A percentile compares a stretch with the other conserved stretches of the same genome.
Conservation (phyloP, 345 rosid species). For the Dimocarpus longan region DNA sequence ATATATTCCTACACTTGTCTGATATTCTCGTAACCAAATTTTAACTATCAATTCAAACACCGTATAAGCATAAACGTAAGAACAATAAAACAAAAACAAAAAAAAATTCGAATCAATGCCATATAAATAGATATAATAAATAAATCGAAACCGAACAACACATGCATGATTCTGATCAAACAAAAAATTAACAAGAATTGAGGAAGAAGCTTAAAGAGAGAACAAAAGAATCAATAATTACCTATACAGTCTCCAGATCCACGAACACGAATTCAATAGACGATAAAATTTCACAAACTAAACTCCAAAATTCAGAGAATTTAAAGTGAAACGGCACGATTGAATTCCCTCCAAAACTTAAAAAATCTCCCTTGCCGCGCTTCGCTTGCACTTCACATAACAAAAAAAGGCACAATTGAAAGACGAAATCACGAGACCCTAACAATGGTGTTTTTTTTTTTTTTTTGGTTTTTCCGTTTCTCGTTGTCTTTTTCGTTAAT, state of each 20-base stretch:
- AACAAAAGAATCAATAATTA: not conserved
- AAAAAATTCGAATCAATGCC: not conserved
- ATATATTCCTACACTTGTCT: not conserved
- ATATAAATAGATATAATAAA: not conserved
- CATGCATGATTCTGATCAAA: not conserved
- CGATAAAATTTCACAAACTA: not conserved
- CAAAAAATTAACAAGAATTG: not conserved
- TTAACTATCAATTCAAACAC: not conserved
- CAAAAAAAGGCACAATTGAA: not conserved
- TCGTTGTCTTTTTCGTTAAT: too few species aligned
- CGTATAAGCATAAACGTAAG: not conserved
- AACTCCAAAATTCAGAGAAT: constrained; percentile 1
- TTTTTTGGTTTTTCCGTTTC: too few species aligned
- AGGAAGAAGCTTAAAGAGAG: not conserved
- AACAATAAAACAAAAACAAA: not conserved
- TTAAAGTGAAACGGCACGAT: constrained; percentile 11
- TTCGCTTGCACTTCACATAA: constrained; percentile 34
- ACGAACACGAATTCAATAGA: not conserved
- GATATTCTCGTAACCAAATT: too few species aligned
- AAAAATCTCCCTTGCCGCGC: constrained; percentile 25
- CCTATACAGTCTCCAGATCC: constrained; percentile 14
- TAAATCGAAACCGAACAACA: not conserved
- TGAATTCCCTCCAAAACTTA: not conserved
- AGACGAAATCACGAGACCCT: constrained; percentile 8
- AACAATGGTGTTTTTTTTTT: not conserved